Conservation (phyloP, 2,329 filamentous ascomycete genomes). For the Pseudofabraea citricarpa region DNA sequence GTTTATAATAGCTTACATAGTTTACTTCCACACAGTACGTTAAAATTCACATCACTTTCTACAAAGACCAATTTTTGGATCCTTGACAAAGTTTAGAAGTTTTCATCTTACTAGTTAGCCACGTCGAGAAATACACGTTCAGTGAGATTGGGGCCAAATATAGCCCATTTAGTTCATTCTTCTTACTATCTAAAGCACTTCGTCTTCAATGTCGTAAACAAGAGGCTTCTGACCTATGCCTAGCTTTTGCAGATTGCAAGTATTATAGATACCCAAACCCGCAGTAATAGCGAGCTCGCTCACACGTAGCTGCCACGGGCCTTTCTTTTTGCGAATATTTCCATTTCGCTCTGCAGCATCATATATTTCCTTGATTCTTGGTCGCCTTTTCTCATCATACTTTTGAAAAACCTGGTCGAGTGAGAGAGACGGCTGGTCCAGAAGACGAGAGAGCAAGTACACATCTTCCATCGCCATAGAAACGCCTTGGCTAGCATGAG, state of each 20-base stretch:
- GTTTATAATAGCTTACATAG: too few species aligned
- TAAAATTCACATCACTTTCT: too few species aligned
- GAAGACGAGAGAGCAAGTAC: constrained; percentile 29
- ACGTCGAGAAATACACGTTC: too few species aligned
- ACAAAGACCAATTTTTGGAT: too few species aligned
- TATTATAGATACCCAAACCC: constrained; percentile 12
- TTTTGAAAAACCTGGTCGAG: constrained; percentile 18
- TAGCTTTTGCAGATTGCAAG: constrained; percentile 18
- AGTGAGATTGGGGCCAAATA: too few species aligned
- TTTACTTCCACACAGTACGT: too few species aligned
- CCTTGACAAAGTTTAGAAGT: too few species aligned
- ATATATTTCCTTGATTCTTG: constrained; percentile 25
- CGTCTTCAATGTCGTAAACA: constrained; percentile 28
- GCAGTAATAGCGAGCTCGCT: constrained; percentile 19
- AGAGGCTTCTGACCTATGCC: constrained; percentile 21
- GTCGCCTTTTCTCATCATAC: constrained; percentile 27
- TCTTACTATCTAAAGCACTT: too few species aligned
- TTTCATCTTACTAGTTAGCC: too few species aligned
- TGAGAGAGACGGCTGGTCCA: constrained; percentile 12
- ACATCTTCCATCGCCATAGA: constrained; percentile 52
- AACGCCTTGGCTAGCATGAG: constrained; percentile 49
- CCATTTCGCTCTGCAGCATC: constrained; percentile 21
- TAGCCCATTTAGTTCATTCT: too few species aligned
- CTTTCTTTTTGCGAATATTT: constrained; percentile 18
- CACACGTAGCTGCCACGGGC: constrained; percentile 22